A percentile compares a stretch with the other conserved stretches of the same genome.
Evolutionary conservation across 176 grass and related monocot species (phyloP).

Genomic region (sorghum (Sorghum bicolor)): Sorghum_bicolor_NCBIv3 NC_012875.2:49671001-49671500

Average conservation of each 20-base stretch:
- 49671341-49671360: neutral
- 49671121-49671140: neutral
- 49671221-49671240: neutral
- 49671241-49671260: neutral
- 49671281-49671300: neutral
- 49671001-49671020: no score
- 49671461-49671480: neutral
- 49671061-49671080: no score
- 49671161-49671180: neutral
- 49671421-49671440: neutral
- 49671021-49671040: no score
- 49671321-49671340: neutral
- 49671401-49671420: neutral
- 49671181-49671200: neutral
- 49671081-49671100: no score
- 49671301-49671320: no score
- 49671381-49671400: neutral
- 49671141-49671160: neutral
- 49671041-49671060: no score
- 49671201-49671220: neutral
- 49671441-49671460: neutral
- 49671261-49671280: no score
- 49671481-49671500: neutral
- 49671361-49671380: neutral
- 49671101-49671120: no score